Evolutionary conservation across 2,329 filamentous ascomycete species (phyloP), one percentile per base, ranked within the genome.

Genomic region (Stemphylium lycopersici): DNA sequence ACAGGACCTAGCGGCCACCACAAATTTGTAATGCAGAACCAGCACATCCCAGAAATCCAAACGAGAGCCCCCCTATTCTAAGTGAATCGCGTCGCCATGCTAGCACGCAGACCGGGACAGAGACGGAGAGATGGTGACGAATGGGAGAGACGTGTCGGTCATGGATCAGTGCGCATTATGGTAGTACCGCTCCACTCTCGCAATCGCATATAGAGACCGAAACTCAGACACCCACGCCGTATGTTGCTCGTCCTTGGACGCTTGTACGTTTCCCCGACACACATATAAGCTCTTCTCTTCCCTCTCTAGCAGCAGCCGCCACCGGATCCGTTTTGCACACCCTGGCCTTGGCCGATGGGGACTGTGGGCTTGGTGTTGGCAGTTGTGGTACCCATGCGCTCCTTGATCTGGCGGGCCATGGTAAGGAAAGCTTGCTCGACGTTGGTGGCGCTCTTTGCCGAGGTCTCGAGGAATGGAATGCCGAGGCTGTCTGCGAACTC

Each of bases 381-480:
- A 65, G 90, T 89, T 62, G 93, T 95, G 68, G 91, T 96, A 72
- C 95, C 95, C 93, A 99, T 99, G 74, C 95, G 90, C 84, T 98
- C 93, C 87, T 99, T 99, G 83, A 99, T 99, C 81, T 99, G 95
- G 79, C 95, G 90, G 70, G 95, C 95, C 95, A 99, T 99, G 78
- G 95, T 99, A 81, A 99, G 81, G 89, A 99, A 99, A 74, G 95
- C 93, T 82, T 99, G 95, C 83, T 99, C 95, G 77, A 99, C 95
- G 79, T 99, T 99, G 81, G 90, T 96, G 66, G 95, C 93, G 81
- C 96, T 98, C 90, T 99, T 99, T 75, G 95, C 95, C 37, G 95
- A 99, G 15, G 95, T 99, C 86, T 99, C 95, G 76, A 99, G 90
- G 89, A 99, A 99, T 42, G 95, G 95, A 68, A 99, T 99, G 72